These are phyloP conservation scores for Austroboletus festivus DNA, from an alignment of 768 basidiomycete genomes.

Conservation along the genomic window DNA sequence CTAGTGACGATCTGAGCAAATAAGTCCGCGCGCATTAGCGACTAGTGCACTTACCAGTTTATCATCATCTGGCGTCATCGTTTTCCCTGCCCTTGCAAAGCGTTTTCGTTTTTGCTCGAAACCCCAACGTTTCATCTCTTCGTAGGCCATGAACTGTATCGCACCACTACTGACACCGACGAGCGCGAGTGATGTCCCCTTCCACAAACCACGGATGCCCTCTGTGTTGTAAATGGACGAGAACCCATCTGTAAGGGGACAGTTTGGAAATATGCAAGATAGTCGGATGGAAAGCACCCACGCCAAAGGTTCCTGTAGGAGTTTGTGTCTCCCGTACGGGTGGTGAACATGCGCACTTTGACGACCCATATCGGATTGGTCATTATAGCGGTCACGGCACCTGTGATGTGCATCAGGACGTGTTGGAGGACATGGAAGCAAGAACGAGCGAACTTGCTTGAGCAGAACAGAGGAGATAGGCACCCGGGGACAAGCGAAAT, in stretches of 20 bases:
- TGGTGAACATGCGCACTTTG: slow-evolving; percentile 95
- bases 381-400: slow-evolving; percentile 88
- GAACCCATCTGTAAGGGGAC: slow-evolving; percentile 56
- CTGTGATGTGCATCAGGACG: slow-evolving; percentile 40
- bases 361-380: slow-evolving; percentile 99
- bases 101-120: slow-evolving; percentile 72
- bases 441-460: slow-evolving; percentile 82
- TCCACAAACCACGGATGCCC: slow-evolving; percentile 77
- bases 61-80: slow-evolving; percentile 72
- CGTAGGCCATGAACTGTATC: slow-evolving; percentile 93
- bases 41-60: slow-evolving; percentile 70
- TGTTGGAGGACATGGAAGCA: slow-evolving; percentile 4
- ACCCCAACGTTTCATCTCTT: slow-evolving; percentile 90
- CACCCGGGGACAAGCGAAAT: slow-evolving; percentile 65
- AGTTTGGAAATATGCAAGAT: background rate
- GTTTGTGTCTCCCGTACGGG: slow-evolving; percentile 56
- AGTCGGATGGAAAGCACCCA: slow-evolving; percentile 28
- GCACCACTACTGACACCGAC: slow-evolving; percentile 94
- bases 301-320: slow-evolving; percentile 82
- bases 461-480: slow-evolving; percentile 87
- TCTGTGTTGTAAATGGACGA: slow-evolving; percentile 67
- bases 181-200: slow-evolving; percentile 83
- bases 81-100: slow-evolving; percentile 55
- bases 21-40: background rate
- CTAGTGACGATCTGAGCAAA: slow-evolving; percentile 41